Evolutionary conservation across 2,329 filamentous ascomycete genomes (phyloP), one percentile per base, ranked within the genome.

Genomic region (Stemphylium vesicarium): DNA sequence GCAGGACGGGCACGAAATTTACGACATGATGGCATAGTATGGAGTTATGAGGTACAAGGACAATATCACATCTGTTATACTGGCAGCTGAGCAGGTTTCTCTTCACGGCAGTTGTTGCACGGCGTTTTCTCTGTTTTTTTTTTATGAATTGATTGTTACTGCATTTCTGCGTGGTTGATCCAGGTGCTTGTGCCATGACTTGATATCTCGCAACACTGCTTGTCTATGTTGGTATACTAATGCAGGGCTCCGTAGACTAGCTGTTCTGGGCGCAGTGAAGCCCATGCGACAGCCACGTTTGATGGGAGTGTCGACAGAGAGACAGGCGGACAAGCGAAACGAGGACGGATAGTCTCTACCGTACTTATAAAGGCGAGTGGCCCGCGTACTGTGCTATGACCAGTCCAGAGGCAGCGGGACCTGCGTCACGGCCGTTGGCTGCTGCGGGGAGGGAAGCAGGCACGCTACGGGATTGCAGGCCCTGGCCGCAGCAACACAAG

Each of bases 381-480:
- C 42, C 31, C 32, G 42, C 32, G 42, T 35, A 13, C 31, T 12
- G 42, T 45, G 46, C 31, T 50, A 40, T 42, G 38, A 42, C 37
- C 46, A 42, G 46, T 35, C 38, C 18, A 49, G 45, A 33, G 37
- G 20, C 26, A 26, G 53, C 41, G 33, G 47, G 46, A 41, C 33
- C 47, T 59, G 62, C 61, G 56, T 65, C 61, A 65, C 59, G 44
- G 47, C 49, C 42, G 59, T 50, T 56, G 41, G 56, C 47, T 42
- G 57, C 48, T 43, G 52, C 47, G 46, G 55, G 50, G 62, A 55
- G 57, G 55, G 48, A 32, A 55, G 59, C 59, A 65, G 55, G 56
- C 63, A 61, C 64, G 66, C 66, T 66, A 64, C 47, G 56, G 36
- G 51, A 40, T 44, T 55, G 53, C 62, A 62, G 45, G 53, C 53